Conservation (phyloP, 306 rosid genomes). For the Rosa multiflora region DNA sequence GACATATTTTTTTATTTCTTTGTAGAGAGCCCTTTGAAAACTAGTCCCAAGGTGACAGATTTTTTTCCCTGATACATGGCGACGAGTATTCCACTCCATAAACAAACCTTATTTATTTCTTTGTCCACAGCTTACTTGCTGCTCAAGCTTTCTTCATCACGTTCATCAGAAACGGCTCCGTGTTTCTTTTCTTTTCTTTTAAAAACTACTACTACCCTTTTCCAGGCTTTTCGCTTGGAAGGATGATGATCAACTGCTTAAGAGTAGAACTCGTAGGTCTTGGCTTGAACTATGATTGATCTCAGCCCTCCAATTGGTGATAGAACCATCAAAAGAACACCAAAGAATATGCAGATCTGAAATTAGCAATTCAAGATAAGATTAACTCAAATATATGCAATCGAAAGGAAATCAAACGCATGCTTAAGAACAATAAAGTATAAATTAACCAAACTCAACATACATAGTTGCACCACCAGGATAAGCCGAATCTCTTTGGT, state of each 20-base stretch:
- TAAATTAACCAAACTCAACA: constrained; percentile 6
- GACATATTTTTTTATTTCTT: too few species aligned
- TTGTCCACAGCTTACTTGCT: too few species aligned
- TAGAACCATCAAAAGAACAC: constrained; percentile 54
- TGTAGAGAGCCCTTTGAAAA: too few species aligned
- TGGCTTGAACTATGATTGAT: constrained; percentile 55
- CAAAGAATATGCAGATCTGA: constrained; percentile 73
- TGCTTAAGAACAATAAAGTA: neutral
- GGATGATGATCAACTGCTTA: constrained; percentile 23
- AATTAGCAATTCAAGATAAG: constrained; percentile 22
- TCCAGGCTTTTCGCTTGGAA: neutral
- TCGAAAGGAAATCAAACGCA: too few species aligned
- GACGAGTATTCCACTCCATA: too few species aligned
- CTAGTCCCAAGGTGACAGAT: too few species aligned
- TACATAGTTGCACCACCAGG: constrained; percentile 84
- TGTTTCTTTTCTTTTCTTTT: too few species aligned
- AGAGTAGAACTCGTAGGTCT: constrained; percentile 56
- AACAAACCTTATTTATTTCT: too few species aligned
- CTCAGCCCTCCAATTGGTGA: constrained; percentile 85
- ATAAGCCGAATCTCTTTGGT: constrained; percentile 45
- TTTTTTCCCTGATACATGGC: neutral
- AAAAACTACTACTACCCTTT: neutral
- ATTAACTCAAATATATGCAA: neutral
- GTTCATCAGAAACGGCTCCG: too few species aligned
- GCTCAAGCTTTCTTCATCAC: too few species aligned